Evolutionary conservation across 805 yeast species (phyloP).

Genomic region (Phaffomyces antillensis): DNA sequence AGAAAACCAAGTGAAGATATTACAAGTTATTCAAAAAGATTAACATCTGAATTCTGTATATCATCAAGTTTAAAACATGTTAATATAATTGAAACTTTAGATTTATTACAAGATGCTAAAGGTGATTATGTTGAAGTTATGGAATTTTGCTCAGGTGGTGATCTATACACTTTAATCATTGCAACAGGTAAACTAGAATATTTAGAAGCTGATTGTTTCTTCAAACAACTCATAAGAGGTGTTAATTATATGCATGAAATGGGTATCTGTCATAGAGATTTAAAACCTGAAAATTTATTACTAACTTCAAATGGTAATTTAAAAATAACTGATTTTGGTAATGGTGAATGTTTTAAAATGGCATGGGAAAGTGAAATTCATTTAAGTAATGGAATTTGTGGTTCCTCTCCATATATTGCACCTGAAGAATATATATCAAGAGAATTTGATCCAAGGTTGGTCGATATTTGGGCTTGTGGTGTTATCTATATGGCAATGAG

Average conservation of each 20-base stretch:
- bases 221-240: slow-evolving; percentile 78
- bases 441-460: slow-evolving; percentile 74
- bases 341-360: slow-evolving; percentile 74
- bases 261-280: slow-evolving; percentile 87
- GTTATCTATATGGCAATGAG: slow-evolving; percentile 91
- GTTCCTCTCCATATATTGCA: slow-evolving; percentile 85
- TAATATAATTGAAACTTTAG: slow-evolving; percentile 72
- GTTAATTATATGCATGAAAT: slow-evolving; percentile 83
- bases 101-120: slow-evolving; percentile 71
- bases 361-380: slow-evolving; percentile 76
- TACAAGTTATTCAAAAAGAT: slow-evolving; percentile 60
- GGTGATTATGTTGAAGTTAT: slow-evolving; percentile 80
- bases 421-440: slow-evolving; percentile 69
- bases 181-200: slow-evolving; percentile 74
- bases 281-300: slow-evolving; percentile 81
- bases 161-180: slow-evolving; percentile 63
- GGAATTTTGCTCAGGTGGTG: slow-evolving; percentile 84
- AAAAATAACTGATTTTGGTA: slow-evolving; percentile 86
- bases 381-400: slow-evolving; percentile 70
- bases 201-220: slow-evolving; percentile 84
- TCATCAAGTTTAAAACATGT: slow-evolving; percentile 71
- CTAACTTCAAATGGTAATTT: slow-evolving; percentile 65
- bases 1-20: slow-evolving; percentile 53
- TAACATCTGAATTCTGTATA: slow-evolving; percentile 79
- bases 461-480: slow-evolving; percentile 91